Conservation (phyloP, 169 alveolate species). For the Perkinsus olseni region DNA sequence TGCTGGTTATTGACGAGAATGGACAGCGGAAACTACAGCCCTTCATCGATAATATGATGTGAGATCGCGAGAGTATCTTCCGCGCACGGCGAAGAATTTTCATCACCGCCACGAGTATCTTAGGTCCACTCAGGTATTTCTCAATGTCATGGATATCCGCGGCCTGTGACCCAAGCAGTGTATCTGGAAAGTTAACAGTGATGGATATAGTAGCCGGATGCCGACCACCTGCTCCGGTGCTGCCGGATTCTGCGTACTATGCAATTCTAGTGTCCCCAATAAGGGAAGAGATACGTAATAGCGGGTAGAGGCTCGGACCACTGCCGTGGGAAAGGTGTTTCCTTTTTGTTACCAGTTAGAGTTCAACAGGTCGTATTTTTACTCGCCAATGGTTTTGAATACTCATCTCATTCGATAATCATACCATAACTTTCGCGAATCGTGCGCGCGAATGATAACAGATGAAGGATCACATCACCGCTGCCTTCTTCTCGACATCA, state of each 20-base stretch:
- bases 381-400: too few species aligned
- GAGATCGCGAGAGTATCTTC: not conserved
- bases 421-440: too few species aligned
- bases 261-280: not conserved
- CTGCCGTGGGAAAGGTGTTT: not conserved
- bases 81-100: too few species aligned
- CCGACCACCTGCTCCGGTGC: not conserved
- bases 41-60: not conserved
- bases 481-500: too few species aligned
- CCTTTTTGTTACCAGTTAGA: too few species aligned
- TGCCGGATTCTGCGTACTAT: not conserved
- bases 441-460: too few species aligned
- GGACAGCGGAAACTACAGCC: not conserved
- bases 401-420: too few species aligned
- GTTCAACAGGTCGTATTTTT: too few species aligned
- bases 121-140: not conserved
- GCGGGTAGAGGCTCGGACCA: not conserved
- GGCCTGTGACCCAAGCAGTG: not conserved
- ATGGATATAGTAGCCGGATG: not conserved
- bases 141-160: not conserved
- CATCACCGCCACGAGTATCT: too few species aligned
- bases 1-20: not conserved
- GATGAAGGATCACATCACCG: too few species aligned
- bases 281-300: not conserved
- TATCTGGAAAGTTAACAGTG: not conserved